A percentile compares a stretch with the other conserved stretches of the same genome.
Conservation (phyloP, 495 filamentous ascomycete genomes). For the Hyaloscypha variabilis region DNA sequence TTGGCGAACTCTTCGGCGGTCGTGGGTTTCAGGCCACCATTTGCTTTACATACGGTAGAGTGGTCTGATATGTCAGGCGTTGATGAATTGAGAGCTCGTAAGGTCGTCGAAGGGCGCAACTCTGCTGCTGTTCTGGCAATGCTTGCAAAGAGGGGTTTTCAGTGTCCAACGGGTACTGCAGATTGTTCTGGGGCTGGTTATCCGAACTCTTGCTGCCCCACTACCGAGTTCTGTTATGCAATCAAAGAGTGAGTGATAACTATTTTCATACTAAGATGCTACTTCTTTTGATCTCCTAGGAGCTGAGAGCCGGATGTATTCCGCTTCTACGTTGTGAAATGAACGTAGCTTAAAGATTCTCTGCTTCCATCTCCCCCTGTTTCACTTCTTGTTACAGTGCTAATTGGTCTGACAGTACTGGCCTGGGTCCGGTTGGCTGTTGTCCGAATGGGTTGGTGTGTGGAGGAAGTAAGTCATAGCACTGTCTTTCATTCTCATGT, state of each 20-base stretch:
- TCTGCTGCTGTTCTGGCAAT: conserved; percentile 38
- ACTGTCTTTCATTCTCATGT: too few species aligned
- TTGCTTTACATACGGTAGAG: conserved; percentile 24
- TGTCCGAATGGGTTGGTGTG: conserved; percentile 77
- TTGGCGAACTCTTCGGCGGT: conserved; percentile 23
- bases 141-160: conserved; percentile 58
- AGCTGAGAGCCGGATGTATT: too few species aligned
- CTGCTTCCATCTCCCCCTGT: not conserved
- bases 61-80: conserved; percentile 19
- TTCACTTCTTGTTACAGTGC: not conserved
- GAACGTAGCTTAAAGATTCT: too few species aligned
- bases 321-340: too few species aligned
- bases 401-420: conserved; percentile 40
- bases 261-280: not conserved
- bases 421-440: conserved; percentile 80
- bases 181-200: conserved; percentile 69
- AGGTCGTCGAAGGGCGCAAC: conserved; percentile 1
- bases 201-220: conserved; percentile 76
- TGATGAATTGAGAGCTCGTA: conserved; percentile 22
- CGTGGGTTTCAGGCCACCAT: conserved; percentile 26
- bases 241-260: conserved; percentile 51
- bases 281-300: not conserved
- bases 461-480: conserved; percentile 54
- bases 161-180: conserved; percentile 72
- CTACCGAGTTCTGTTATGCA: conserved; percentile 67